phyloP scores from a whole-genome alignment of 257 asterid genomes.

The Galeopsis tetrahit region DNA sequence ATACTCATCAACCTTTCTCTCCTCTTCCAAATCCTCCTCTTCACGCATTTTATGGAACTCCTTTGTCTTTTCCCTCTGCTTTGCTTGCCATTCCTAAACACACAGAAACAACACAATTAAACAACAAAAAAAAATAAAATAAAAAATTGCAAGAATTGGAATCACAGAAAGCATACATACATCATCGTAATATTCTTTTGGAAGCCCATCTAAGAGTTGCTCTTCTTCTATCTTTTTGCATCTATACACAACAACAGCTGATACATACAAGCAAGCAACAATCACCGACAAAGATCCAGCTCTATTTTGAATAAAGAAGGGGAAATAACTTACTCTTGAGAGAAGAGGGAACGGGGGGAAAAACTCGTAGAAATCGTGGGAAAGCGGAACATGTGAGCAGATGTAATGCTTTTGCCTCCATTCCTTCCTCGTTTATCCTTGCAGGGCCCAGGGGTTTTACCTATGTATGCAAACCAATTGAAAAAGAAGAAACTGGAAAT shows the following conservation, averaged over 20 bases:
- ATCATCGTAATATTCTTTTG: slow-evolving; percentile 85
- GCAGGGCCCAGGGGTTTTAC: slow-evolving; percentile 22
- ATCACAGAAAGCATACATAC: slow-evolving; percentile 45
- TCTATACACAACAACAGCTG: slow-evolving; percentile 42
- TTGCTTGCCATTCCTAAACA: slow-evolving; percentile 96
- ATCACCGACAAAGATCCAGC: neutral
- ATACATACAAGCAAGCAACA: slow-evolving; percentile 18
- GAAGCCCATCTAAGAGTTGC: slow-evolving; percentile 64
- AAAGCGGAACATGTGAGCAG: slow-evolving; percentile 44
- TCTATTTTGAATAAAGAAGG: slow-evolving; percentile 12
- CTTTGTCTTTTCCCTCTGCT: slow-evolving; percentile 87
- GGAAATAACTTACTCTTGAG: slow-evolving; percentile 41
- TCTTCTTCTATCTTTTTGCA: slow-evolving; percentile 72
- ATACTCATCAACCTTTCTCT: slow-evolving; percentile 76
- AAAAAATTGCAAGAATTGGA: neutral
- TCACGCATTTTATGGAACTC: slow-evolving; percentile 64
- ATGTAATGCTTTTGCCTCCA: slow-evolving; percentile 60
- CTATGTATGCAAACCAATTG: neutral
- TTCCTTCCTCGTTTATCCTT: slow-evolving; percentile 22
- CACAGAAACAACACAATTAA: neutral
- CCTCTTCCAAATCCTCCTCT: slow-evolving; percentile 89
- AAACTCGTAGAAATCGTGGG: slow-evolving; percentile 37
- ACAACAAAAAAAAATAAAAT: slow-evolving; percentile 10
- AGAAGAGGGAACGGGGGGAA: slow-evolving; percentile 36
- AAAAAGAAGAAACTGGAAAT: no score